A percentile compares a stretch with the other conserved stretches of the same genome.
phyloP scores from a whole-genome alignment of 108 stramenopile species.

The Seminavis robusta region DNA sequence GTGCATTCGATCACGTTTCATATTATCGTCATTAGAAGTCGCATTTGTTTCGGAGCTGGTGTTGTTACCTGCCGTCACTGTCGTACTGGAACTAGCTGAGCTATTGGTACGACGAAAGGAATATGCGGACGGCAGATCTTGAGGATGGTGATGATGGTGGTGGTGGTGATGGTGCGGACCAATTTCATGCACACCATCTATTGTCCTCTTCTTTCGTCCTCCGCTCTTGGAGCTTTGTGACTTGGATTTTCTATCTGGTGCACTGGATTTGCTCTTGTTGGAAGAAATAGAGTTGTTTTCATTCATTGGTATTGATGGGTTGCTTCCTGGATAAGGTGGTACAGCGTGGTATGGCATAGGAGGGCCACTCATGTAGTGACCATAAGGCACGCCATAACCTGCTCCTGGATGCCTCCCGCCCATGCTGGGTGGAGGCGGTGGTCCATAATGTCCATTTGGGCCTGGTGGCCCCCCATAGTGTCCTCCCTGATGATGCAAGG shows the following conservation, averaged over 20 bases:
- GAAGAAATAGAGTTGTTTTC: conserved; percentile 26
- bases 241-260: conserved; percentile 15
- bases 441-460: conserved; percentile 18
- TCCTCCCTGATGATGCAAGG: conserved; percentile 11
- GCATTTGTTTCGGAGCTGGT: conserved; percentile 20
- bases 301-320: background rate
- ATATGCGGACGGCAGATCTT: conserved; percentile 24
- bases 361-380: background rate
- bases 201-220: conserved; percentile 47
- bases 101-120: conserved; percentile 52
- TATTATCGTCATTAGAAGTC: conserved; percentile 23
- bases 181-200: conserved; percentile 36
- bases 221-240: conserved; percentile 23
- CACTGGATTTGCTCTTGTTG: conserved; percentile 17
- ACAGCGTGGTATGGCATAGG: conserved; percentile 23
- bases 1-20: conserved; percentile 21
- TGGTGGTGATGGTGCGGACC: too few relatives aligned
- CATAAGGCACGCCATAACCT: conserved; percentile 19
- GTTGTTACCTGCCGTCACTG: conserved; percentile 37
- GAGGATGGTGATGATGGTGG: conserved; percentile 10
- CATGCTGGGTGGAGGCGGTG: conserved; percentile 14
- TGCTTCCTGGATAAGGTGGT: conserved; percentile 8
- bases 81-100: conserved; percentile 33
- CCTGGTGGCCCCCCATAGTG: conserved; percentile 12
- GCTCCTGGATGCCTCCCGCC: conserved; percentile 11